Base-by-base conservation (phyloP, 2,329 filamentous ascomycete species). In the Fusarium setosum region DNA sequence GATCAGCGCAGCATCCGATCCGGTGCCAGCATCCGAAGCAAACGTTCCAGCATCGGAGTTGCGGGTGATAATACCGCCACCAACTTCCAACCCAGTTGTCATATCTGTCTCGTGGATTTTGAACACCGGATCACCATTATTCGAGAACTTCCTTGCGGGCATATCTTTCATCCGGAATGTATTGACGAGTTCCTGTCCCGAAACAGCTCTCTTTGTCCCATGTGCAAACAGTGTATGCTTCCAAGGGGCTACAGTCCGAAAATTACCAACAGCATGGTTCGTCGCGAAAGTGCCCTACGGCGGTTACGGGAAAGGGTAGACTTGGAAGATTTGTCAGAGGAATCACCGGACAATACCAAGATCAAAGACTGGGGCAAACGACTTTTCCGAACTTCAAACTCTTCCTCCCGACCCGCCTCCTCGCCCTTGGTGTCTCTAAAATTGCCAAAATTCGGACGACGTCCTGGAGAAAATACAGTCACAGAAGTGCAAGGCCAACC, bases 111-210 rank as follows among this genome's bases (percentile, higher is more conserved):
- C 1, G 92, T 93, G 54, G 88, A 92, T 59, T 98, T 93, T 72
- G 84, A 91, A 24, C 85, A 88, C 15, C 86, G 87, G 34, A 79
- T 84, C 17, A 91, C 92, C 0, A 86, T 89, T 18, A 94, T 98
- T 55, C 91, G 94, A 55, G 92, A 97, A 77, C 83, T 98, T 4
- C 89, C 93, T 0, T 99, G 96, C 71, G 89, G 91, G 1, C 96
- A 99, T 75, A 95, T 98, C 56, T 99, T 94, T 77, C 95, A 99
- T 68, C 91, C 92, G 0, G 90, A 92, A 66, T 99, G 96, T 73
- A 94, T 98, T 65, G 94, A 98, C 73, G 86, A 90, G 20, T 97
- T 96, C 71, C 82, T 98, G 12, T 84, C 86, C 40, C 84, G 89
- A 54, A 90, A 91, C 73, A 96, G 92, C 74, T 96, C 92, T 17